Conservation (phyloP, 768 basidiomycete species). For the Lentinula aciculospora region DNA sequence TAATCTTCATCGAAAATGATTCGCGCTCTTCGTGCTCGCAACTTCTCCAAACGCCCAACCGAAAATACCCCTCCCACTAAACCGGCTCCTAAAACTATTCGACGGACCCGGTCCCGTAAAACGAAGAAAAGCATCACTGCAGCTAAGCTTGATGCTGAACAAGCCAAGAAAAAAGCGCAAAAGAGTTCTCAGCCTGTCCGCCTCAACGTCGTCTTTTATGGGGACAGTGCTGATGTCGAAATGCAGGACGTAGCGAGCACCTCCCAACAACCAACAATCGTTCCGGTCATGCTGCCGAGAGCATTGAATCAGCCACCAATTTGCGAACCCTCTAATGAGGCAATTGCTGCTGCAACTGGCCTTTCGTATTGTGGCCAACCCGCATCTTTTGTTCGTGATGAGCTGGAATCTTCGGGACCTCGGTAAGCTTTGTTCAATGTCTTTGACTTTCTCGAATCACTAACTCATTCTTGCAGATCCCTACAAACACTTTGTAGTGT, state of each 20-base stretch:
- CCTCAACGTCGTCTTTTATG: constrained; percentile 6
- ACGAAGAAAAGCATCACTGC: neutral
- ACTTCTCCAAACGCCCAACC: constrained; percentile 4
- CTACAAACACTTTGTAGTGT: constrained; percentile 34
- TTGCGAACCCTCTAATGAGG: constrained; percentile 30
- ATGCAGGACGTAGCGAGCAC: constrained; percentile 13
- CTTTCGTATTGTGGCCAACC: constrained; percentile 24
- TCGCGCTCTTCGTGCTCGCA: constrained; percentile 1
- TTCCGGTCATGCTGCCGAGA: constrained; percentile 37
- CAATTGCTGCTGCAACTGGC: constrained; percentile 36
- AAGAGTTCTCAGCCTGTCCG: neutral
- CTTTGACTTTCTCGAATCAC: neutral
- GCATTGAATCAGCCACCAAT: constrained; percentile 39
- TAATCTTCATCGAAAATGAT: neutral
- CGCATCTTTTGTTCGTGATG: constrained; percentile 43
- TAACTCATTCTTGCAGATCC: constrained; percentile 21
- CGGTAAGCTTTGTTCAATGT: constrained; percentile 26
- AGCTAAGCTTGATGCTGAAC: constrained; percentile 3
- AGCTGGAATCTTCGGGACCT: constrained; percentile 35
- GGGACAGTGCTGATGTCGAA: constrained; percentile 13
- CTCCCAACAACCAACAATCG: constrained; percentile 11
- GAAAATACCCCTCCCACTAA: constrained; percentile 6
- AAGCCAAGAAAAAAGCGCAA: neutral
- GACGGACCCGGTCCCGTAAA: neutral
- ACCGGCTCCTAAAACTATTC: neutral